Evolutionary conservation across 306 rosid species (phyloP).

Genomic region (Medicago lupulina): DNA sequence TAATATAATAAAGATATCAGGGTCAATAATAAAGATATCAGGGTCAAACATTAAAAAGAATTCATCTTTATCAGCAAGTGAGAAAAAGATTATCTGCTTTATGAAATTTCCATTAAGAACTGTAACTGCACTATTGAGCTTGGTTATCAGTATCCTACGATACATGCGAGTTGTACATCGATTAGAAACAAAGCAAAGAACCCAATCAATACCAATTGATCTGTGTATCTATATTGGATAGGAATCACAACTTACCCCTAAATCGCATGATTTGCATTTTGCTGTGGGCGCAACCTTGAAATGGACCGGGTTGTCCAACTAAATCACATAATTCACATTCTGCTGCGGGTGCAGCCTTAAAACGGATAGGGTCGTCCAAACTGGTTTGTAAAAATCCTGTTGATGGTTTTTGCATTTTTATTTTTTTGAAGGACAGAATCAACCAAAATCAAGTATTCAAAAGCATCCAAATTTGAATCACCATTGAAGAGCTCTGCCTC

Average conservation of each 20-base stretch:
- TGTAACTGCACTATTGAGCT: not conserved
- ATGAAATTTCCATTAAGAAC: conserved; percentile 31
- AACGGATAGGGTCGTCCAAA: too few relatives aligned
- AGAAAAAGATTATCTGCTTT: conserved; percentile 12
- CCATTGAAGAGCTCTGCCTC: conserved; percentile 5
- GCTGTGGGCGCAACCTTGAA: too few relatives aligned
- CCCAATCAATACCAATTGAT: too few relatives aligned
- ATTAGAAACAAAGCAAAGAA: too few relatives aligned
- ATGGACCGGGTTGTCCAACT: not conserved
- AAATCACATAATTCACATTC: not conserved
- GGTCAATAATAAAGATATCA: conserved; percentile 4
- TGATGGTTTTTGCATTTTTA: too few relatives aligned
- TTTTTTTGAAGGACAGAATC: not conserved
- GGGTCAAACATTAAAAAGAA: conserved; percentile 16
- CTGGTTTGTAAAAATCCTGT: not conserved
- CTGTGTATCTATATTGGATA: too few relatives aligned
- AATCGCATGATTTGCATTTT: not conserved
- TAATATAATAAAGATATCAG: conserved; percentile 8
- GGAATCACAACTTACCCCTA: not conserved
- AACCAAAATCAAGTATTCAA: not conserved
- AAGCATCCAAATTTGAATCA: not conserved
- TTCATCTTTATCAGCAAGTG: conserved; percentile 12
- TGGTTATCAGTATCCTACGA: not conserved
- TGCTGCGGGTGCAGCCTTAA: too few relatives aligned
- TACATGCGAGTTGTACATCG: not conserved